Percentiles rank a stretch among this genome's conserved stretches.
These are phyloP conservation scores for Colletotrichum shisoi DNA, from an alignment of 2,329 filamentous ascomycete species.

Conservation along the genomic window DNA sequence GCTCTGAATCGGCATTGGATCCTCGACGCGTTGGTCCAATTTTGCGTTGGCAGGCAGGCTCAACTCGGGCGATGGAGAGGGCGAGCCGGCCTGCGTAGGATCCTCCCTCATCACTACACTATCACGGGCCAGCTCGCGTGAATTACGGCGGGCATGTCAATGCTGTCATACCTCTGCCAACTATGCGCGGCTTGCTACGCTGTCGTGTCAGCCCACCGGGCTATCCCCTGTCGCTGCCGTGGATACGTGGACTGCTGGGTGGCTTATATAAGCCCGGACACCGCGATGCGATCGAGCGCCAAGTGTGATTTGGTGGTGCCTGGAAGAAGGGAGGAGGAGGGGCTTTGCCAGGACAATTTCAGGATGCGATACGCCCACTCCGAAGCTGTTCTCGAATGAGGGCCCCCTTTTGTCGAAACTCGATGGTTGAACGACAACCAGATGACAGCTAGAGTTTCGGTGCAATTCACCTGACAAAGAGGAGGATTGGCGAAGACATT, in stretches of 20 bases:
- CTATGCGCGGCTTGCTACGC: slow-evolving; percentile 37
- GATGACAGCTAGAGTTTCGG: not conserved
- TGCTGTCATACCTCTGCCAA: slow-evolving; percentile 34
- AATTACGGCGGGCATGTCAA: slow-evolving; percentile 34
- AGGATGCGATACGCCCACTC: slow-evolving; percentile 9
- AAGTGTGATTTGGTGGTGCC: not conserved
- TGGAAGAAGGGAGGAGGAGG: not conserved
- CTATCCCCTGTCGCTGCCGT: slow-evolving; percentile 27
- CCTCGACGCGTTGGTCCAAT: not conserved
- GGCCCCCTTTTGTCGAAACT: not conserved
- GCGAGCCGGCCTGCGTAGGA: not conserved
- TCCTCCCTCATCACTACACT: slow-evolving; percentile 1
- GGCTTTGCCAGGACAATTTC: slow-evolving; percentile 18
- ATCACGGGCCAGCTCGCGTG: slow-evolving; percentile 21
- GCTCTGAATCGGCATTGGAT: not conserved
- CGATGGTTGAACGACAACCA: not conserved
- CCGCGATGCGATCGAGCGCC: slow-evolving; percentile 14
- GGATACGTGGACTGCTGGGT: slow-evolving; percentile 31
- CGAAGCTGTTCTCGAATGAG: not conserved
- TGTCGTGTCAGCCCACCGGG: slow-evolving; percentile 35
- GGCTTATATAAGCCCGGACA: slow-evolving; percentile 29
- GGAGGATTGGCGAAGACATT: not conserved
- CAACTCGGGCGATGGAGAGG: not conserved
- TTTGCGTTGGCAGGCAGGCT: not conserved
- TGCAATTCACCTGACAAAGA: not conserved